Base-by-base conservation (phyloP, 345 rosid species). In the Angophora floribunda region DNA sequence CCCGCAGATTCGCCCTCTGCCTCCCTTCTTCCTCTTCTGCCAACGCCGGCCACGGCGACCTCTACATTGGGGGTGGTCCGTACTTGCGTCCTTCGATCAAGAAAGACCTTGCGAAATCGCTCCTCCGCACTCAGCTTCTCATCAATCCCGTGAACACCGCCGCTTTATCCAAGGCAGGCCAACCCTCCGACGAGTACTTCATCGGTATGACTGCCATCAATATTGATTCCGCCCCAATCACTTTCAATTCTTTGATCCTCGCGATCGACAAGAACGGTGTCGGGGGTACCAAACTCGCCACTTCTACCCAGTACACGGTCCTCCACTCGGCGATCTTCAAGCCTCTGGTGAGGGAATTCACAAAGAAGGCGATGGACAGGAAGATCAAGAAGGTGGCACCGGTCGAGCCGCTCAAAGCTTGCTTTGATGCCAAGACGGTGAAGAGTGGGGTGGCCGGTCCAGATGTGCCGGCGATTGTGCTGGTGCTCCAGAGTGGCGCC, bases 211-310 rank as follows among this genome's bases (percentile, higher is more conserved):
- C 50, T 4, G 87, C 92, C 63, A 88, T 93, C 30, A 90, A 51
- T 19, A 75, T 93, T 14, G 90, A 88, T 24, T 90, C 87, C 9
- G 86, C 89, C 6, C 9, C 70, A 1, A 87, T 92, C 15, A 44
- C 50, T 36, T 49, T 93, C 44, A 92, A 93, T 47, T 9, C 85
- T 4, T 70, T 90, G 3, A 79, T 93, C 91, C 87, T 93, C 7
- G 36, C 67, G 13, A 88, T 92, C 30, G 36, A 87, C 15, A 91
- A 80, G 7, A 52, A 87, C 41, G 93, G 93, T 1, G 28, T 30
- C 13, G 96, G 96, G 19, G 96, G 97, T 32, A 92, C 96, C 3
- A 92, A 89, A 88, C 75, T 95, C 85, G 91, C 92, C 92, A 93
- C 95, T 6, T 63, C 88, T 1, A 47, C 61, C 36, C 93, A 91